Evolutionary conservation across 2,329 filamentous ascomycete genomes (phyloP), one percentile per base, ranked within the genome.

Genomic region (Ophiocordyceps sinensis): DNA sequence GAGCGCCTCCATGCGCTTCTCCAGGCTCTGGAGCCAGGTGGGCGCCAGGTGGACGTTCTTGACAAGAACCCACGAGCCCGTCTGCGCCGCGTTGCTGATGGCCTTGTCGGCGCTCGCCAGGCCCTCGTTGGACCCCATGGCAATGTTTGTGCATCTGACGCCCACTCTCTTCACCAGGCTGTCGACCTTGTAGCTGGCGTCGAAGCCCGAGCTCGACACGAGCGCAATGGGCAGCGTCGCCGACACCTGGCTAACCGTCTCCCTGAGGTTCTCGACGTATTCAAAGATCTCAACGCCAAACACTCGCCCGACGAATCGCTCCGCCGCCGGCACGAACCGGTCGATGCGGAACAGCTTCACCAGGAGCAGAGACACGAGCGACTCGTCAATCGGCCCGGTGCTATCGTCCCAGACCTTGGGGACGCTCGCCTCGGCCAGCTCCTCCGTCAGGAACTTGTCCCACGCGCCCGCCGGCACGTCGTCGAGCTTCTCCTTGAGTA

Each of bases 131-230:
- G 91, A 96, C 55, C 91, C 91, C 91, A 98, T 98, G 52, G 93
- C 93, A 56, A 98, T 95, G 61, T 95, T 95, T 44, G 87, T 88
- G 65, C 91, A 98, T 41, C 76, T 79, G 40, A 85, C 80, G 44
- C 77, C 76, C 59, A 78, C 80, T 49, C 85, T 77, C 61, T 94
- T 85, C 28, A 96, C 93, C 41, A 98, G 71, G 45, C 81, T 86
- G 60, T 98, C 91, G 45, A 98, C 91, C 70, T 98, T 98, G 77
- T 96, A 98, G 58, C 86, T 94, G 41, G 93, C 93, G 62, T 98
- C 91, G 59, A 98, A 98, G 31, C 91, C 91, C 45, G 89, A 87
- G 54, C 83, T 95, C 6, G 91, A 98, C 53, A 89, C 89, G 30
- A 98, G 74, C 4, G 91, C 83, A 50, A 98, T 84, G 10, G 91